Conservation (phyloP, 345 rosid species). For the Combretum micranthum region DNA sequence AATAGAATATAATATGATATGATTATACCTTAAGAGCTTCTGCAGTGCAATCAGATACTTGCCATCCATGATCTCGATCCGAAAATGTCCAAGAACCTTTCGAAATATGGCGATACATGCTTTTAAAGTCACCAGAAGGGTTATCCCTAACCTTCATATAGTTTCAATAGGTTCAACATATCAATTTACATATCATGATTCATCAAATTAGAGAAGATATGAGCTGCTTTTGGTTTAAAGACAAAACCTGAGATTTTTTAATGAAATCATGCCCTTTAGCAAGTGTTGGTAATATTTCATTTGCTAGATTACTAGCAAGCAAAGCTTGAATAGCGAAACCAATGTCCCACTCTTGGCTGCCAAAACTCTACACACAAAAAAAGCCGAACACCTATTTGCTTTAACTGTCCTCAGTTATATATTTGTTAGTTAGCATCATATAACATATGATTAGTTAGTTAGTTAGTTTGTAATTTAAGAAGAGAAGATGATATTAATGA, state of each 20-base stretch:
- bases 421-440: neutral
- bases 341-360: constrained; percentile 79
- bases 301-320: constrained; percentile 41
- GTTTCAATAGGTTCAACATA: neutral
- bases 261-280: constrained; percentile 66
- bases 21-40: constrained; percentile 59
- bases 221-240: neutral
- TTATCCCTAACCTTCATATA: constrained; percentile 24
- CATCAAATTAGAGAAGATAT: neutral
- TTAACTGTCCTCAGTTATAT: neutral
- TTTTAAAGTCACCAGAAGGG: constrained; percentile 47
- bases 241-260: constrained; percentile 62
- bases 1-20: neutral
- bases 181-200: neutral
- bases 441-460: no score
- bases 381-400: neutral
- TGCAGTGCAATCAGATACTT: constrained; percentile 58
- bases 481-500: neutral
- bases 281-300: constrained; percentile 49
- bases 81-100: constrained; percentile 70
- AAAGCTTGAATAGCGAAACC: constrained; percentile 69
- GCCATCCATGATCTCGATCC: constrained; percentile 68
- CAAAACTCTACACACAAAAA: constrained; percentile 47
- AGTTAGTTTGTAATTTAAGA: no score
- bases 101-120: constrained; percentile 43